Evolutionary conservation across 768 basidiomycete genomes (phyloP).

Genomic region (Xerocomus brunneocitrinus): DNA sequence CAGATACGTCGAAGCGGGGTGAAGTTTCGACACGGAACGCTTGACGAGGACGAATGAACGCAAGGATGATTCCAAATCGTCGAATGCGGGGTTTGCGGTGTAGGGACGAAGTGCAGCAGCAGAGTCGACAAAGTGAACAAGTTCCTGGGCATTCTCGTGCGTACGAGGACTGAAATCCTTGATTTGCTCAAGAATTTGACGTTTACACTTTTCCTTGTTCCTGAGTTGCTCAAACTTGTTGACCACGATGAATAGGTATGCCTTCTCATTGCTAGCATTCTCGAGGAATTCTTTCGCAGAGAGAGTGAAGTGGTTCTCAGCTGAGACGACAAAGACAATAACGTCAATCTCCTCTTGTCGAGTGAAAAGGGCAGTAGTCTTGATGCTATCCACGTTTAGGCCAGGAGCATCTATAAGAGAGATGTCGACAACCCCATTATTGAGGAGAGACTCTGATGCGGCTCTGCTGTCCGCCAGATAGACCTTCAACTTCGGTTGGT

Average conservation of each 20-base stretch:
- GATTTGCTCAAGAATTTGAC: conserved; percentile 90
- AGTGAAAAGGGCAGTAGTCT: conserved; percentile 93
- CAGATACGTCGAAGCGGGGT: conserved; percentile 89
- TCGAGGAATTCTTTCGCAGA: conserved; percentile 92
- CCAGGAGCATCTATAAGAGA: conserved; percentile 98
- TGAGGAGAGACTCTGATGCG: conserved; percentile 78
- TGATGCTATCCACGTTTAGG: conserved; percentile 89
- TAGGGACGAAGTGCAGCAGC: conserved; percentile 65
- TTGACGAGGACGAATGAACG: conserved; percentile 95
- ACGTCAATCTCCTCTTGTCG: conserved; percentile 99
- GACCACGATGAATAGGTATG: conserved; percentile 96
- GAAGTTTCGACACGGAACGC: conserved; percentile 92
- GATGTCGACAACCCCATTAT: conserved; percentile 95
- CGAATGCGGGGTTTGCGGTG: conserved; percentile 67
- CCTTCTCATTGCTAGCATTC: conserved; percentile 94
- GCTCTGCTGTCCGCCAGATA: conserved; percentile 82
- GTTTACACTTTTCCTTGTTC: conserved; percentile 90
- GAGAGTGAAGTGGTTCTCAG: conserved; percentile 97
- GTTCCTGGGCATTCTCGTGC: conserved; percentile 83
- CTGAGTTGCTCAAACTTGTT: conserved; percentile 96
- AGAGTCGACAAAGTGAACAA: conserved; percentile 98
- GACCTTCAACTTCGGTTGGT: conserved; percentile 72
- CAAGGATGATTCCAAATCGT: conserved; percentile 82
- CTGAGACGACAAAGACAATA: conserved; percentile 94
- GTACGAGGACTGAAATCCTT: conserved; percentile 88